Evolutionary conservation across 2,329 filamentous ascomycete species (phyloP), one percentile per base, ranked within the genome.

Genomic region (Pseudogymnoascus sp.): DNA sequence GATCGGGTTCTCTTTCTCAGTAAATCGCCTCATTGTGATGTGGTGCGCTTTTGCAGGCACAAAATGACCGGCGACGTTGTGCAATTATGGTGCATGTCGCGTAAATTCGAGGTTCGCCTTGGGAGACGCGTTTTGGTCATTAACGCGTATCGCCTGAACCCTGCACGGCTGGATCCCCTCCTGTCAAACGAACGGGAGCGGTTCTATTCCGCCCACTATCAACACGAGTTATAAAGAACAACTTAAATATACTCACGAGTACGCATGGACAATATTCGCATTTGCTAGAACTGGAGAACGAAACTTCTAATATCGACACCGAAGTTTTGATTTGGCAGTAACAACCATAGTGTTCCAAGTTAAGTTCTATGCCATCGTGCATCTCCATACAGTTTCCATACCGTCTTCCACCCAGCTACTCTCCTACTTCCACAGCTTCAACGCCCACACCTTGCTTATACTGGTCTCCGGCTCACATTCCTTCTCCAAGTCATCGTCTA

Each of bases 1-100:
- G 65, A 95, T 86, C 43, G 84, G 82, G 60, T 89, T 86, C 21
- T 56, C 49, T 18, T 56, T 56, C 49, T 56, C 49, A 7, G 28
- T 56, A 28, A 56, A 56, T 34, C 49, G 49, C 49, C 49, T 56
- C 49, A 56, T 56, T 21, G 49, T 36, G 49, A 11, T 34, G 49
- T 18, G 49, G 3, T 56, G 49, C 16, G 49, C 49, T 56, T 21
- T 56, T 18, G 28, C 9, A 34, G n/a, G 49, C 49, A 56, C 28
- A 56, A 56, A 56, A 14, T 56, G 49, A 56, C 49, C 28, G 5
- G 7, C 49, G 28, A 56, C 49, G 49, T 56, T 56, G 49, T 56
- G 49, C 49, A 56, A 34, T 56, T 56, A 34, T 56, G 28, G 49
- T 56, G 28, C 49, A 56, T 56, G 49, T 56, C 28, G 49, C 49